Base-by-base conservation (phyloP, 140 eudicot genomes). In the Ambrosia hybrid region DNA sequence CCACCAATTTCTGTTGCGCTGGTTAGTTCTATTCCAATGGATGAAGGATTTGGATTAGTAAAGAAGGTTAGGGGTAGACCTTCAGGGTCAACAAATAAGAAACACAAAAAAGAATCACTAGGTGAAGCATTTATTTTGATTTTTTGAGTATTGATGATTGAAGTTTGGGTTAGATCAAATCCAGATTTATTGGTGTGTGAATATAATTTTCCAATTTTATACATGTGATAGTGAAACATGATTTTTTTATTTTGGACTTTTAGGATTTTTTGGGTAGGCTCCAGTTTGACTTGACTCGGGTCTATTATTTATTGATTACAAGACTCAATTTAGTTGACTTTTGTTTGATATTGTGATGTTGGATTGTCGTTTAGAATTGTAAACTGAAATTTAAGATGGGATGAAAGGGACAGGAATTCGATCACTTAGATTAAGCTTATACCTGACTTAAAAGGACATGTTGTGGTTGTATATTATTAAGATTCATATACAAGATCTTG, bases 51-150 rank as follows among this genome's bases (percentile, higher is more conserved):
- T 41, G 67, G 60, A 9, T 77, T 78, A 34, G 9, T 38, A 0
- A 89, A 82, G 72, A 89, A 84, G 80, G 69, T 72, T 30, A 84
- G 88, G 70, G 96, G 96, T 8, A 79, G 96, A 61, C 96, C 96
- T 14, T 90, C 79, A 33, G 96, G 96, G 57, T 84, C 96, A 9
- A 82, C 93, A 4, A 73, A 80, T 79, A 86, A 73, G 76, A 89
- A 84, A 74, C 85, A 78, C 13, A 78, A 80, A 69, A 51, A 71
- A 48, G 88, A 84, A 45, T 79, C 86, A 57, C 9, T 88, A 41
- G 95, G 95, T 88, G 80, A 39, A 39, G 45, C 45, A 1, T 30
- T n/a, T 1, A 10, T 30, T 9, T 16, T 10, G 39, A 16, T 21
- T 17, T 30, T 15, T 30, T 51, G 66, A 41, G 16, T 67, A n/a